These are phyloP conservation scores for Aciculosporium take DNA, from an alignment of 2,329 filamentous ascomycete species.

Conservation along the genomic window DNA sequence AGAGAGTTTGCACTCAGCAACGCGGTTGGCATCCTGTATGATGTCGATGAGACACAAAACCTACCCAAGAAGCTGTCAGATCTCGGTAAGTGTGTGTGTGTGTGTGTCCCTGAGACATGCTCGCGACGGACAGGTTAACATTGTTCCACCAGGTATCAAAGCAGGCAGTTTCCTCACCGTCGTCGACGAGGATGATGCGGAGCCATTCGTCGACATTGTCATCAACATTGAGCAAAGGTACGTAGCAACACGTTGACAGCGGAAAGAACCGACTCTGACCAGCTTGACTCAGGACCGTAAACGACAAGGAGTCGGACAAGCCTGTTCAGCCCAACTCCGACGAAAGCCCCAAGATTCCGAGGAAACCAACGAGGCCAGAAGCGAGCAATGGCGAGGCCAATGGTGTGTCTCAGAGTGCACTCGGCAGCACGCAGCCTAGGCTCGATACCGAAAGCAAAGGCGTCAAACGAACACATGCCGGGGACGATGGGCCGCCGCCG, in stretches of 20 bases:
- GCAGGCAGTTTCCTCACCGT: slow-evolving; percentile 67
- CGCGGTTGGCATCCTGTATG: slow-evolving; percentile 68
- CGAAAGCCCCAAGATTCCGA: slow-evolving; percentile 35
- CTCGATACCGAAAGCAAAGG: slow-evolving; percentile 17
- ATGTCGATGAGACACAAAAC: slow-evolving; percentile 79
- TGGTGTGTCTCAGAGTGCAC: slow-evolving; percentile 25
- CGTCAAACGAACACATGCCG: slow-evolving; percentile 32
- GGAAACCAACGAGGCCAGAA: slow-evolving; percentile 32
- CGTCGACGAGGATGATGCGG: slow-evolving; percentile 65
- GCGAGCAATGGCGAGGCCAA: slow-evolving; percentile 26
- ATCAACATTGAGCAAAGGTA: slow-evolving; percentile 53
- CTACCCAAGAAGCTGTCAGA: slow-evolving; percentile 65
- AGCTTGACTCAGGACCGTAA: slow-evolving; percentile 24
- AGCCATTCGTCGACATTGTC: slow-evolving; percentile 66
- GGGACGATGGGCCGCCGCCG: slow-evolving; percentile 26
- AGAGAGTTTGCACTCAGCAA: slow-evolving; percentile 65
- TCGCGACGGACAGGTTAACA: background rate
- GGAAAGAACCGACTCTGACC: slow-evolving; percentile 10
- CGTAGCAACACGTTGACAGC: slow-evolving; percentile 13
- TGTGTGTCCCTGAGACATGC: no score
- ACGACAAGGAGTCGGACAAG: slow-evolving; percentile 35
- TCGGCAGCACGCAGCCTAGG: slow-evolving; percentile 23
- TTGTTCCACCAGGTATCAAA: slow-evolving; percentile 44
- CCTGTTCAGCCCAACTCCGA: slow-evolving; percentile 35
- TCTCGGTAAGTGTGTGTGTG: slow-evolving; percentile 37